Evolutionary conservation across 192 early-diverging fungal genomes (phyloP), one percentile per base, ranked within the genome.

Genomic region (Thamnidium elegans): DNA sequence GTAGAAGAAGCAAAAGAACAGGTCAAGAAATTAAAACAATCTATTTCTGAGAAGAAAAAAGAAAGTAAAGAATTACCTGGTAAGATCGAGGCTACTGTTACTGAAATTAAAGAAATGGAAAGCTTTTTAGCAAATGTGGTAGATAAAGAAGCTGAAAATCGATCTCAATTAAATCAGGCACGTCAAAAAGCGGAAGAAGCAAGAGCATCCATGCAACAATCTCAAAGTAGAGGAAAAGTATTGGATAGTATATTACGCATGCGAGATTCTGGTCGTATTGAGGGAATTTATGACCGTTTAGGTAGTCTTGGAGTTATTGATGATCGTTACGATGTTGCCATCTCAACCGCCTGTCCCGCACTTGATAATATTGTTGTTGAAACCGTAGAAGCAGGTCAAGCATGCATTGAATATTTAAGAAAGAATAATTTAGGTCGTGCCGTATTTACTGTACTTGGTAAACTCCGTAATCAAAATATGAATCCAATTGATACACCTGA

Each of bases 301-400:
- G 97, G 97, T n/a, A 90, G 93, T 62, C 77, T 99, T n/a, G 97
- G 96, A 23, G 87, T 90, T 1, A 96, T 99, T 67, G 91, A 92
- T 54, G 89, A 90, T 58, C 88, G 87, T 72, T 99, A 95, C 65
- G 97, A 98, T 74, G 88, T 98, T 7, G 97, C 97, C 0, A 87
- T 97, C 15, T 96, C 95, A 3, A 97, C 94, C 3, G 89, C 93
- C 0, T 96, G 92, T 52, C 82, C 84, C 17, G 76, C 80, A 10
- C 80, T 99, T 61, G 87, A 97, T 55, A 81, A 88, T 55, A 94
- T 99, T 70, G 90, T 99, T 0, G 95, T 96, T 30, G 94, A 95
- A 45, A 86, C 85, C 2, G 96, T 97, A 7, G 84, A 89, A 51
- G 80, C 84, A 0, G 97, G 82, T 1, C 93, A 97, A 70, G 79